A percentile compares a stretch with the other conserved stretches of the same genome.
Evolutionary conservation across 352 stramenopile species (phyloP).

Genomic region (Elongisporangium prolatum): DNA sequence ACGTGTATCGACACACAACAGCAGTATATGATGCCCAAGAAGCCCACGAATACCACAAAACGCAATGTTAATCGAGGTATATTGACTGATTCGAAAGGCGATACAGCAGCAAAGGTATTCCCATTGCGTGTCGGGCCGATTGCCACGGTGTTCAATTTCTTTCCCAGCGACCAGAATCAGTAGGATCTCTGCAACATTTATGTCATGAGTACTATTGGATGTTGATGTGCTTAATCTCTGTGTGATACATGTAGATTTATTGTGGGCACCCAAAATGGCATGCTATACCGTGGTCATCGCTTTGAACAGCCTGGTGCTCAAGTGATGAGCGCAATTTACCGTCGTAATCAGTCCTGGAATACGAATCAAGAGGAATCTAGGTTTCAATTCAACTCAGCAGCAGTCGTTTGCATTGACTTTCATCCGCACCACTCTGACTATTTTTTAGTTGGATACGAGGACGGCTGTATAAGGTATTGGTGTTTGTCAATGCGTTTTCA

Average conservation of each 20-base stretch:
- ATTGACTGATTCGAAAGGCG: neutral
- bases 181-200: slow-evolving; percentile 15
- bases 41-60: neutral
- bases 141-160: slow-evolving; percentile 41
- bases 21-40: slow-evolving; percentile 25
- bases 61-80: neutral
- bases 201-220: too few species aligned
- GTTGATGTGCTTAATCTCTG: too few species aligned
- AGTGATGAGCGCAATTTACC: slow-evolving; percentile 5
- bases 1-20: slow-evolving; percentile 53
- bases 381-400: neutral
- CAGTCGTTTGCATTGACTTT: slow-evolving; percentile 42
- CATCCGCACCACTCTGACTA: slow-evolving; percentile 41
- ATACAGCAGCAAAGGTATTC: neutral
- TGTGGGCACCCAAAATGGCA: slow-evolving; percentile 36
- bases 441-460: slow-evolving; percentile 63
- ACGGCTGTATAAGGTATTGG: slow-evolving; percentile 47
- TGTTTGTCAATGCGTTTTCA: neutral
- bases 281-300: slow-evolving; percentile 32
- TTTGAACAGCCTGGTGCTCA: slow-evolving; percentile 19
- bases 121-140: slow-evolving; percentile 30
- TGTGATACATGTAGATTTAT: slow-evolving; percentile 54
- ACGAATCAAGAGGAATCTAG: neutral
- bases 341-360: neutral
- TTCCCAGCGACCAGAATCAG: slow-evolving; percentile 53